A percentile compares a stretch with the other conserved stretches of the same genome.
These are phyloP conservation scores for Edaphochlamys debaryana DNA, from an alignment of 139 green algal species.

Conservation along the genomic window DNA sequence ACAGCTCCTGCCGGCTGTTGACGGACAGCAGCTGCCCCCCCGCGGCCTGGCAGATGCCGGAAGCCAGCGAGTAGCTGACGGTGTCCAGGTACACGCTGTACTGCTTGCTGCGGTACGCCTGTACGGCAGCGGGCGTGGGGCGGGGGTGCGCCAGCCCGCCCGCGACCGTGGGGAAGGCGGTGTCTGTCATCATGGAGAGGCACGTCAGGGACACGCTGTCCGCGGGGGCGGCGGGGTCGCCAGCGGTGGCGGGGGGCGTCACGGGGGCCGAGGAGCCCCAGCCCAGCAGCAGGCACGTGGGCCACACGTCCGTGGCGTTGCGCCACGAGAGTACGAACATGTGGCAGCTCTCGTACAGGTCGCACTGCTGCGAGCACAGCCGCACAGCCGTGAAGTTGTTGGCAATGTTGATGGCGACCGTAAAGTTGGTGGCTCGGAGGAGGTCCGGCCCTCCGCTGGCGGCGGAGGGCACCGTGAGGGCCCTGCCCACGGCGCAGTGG, in stretches of 20 bases:
- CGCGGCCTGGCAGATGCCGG: neutral
- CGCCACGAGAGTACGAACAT: neutral
- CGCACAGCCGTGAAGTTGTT: neutral
- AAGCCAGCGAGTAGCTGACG: neutral
- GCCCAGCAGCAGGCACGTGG: neutral
- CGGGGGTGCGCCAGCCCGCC: neutral
- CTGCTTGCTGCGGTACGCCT: neutral
- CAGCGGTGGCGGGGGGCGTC: neutral
- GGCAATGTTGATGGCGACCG: neutral
- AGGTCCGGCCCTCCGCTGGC: neutral
- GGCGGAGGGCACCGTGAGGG: neutral
- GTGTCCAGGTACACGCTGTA: neutral
- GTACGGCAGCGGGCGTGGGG: neutral
- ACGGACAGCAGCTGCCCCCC: neutral
- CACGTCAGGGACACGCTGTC: neutral
- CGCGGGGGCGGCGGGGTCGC: neutral
- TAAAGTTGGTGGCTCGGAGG: neutral
- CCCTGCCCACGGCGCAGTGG: neutral
- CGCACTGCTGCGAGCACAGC: neutral
- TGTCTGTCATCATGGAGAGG: neutral
- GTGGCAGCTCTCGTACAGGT: neutral
- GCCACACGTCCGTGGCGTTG: neutral
- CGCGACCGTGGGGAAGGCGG: neutral
- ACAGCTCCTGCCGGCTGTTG: neutral
- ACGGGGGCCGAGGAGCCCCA: neutral